Base-by-base conservation (phyloP, 2,329 filamentous ascomycete genomes). In the Myrmaecium sp. region DNA sequence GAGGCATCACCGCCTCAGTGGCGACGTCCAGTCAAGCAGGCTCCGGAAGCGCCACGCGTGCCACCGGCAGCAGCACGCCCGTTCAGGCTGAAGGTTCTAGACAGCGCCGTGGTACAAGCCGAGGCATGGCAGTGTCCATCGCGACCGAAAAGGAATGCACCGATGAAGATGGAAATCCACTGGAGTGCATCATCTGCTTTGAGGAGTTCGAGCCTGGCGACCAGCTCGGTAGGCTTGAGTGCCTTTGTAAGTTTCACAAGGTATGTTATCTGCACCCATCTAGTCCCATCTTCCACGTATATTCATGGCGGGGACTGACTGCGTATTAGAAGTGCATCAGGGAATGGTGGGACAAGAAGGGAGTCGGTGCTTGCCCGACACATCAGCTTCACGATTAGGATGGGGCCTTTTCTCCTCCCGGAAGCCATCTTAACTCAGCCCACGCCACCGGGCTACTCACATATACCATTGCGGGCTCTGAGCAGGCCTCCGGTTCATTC, bases 71-170 rank as follows among this genome's bases (percentile, higher is more conserved):
- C 21, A 23, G 16, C 21, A 23, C 14, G 13, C 7, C 13, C 6
- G 4, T 14, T 4, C 12, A 44, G 46, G 5, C 49, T 48, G 46
- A 48, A 42, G 30, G 43, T 31, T 28, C 38, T 30, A 9, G 26
- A 15, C 12, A 16, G n/a, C n/a, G 12, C 15, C 19, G 3, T 16
- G 14, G 9, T 14, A 23, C 11, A 23, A 6, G 13, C 10, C 29
- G 27, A 4, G 29, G 59, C 13, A 63, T 66, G 56, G 50, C 58
- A 6, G 42, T 56, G 2, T 74, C 69, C 35, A 55, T 49, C 5
- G 69, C 69, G 0, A 72, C 64, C 0, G 69, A 74, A 43, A 74
- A 74, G 41, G 69, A 74, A 34, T 74, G 69, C 36, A 42, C 64
- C 2, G 60, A 61, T 4, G 63, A 68, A 28, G 60, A 64, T 11